Percentiles rank a stretch among this genome's conserved stretches.
phyloP scores from a whole-genome alignment of 495 filamentous ascomycete genomes.

The Neurospora sublineolata region DNA sequence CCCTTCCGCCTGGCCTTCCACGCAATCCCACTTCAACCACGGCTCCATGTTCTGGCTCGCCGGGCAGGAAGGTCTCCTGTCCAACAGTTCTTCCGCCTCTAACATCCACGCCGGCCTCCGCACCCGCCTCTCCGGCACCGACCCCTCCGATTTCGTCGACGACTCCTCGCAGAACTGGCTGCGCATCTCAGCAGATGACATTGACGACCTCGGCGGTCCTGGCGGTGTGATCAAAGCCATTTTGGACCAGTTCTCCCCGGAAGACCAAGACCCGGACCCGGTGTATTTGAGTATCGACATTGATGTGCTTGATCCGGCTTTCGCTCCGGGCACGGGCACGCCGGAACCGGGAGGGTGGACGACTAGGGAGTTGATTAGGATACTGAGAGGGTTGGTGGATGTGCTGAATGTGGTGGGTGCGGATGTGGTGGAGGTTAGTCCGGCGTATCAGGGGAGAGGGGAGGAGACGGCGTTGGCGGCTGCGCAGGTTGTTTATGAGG shows the following conservation, averaged over 20 bases:
- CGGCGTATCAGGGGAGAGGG: slow-evolving; percentile 71
- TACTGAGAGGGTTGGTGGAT: slow-evolving; percentile 53
- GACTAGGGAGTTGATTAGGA: slow-evolving; percentile 57
- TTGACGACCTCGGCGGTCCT: slow-evolving; percentile 50
- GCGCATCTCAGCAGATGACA: slow-evolving; percentile 55
- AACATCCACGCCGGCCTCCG: slow-evolving; percentile 71
- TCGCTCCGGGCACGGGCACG: slow-evolving; percentile 62
- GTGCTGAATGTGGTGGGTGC: slow-evolving; percentile 60
- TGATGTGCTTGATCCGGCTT: slow-evolving; percentile 61
- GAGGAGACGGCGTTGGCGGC: slow-evolving; percentile 80
- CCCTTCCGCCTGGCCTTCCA: slow-evolving; percentile 56
- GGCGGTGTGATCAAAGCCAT: slow-evolving; percentile 48
- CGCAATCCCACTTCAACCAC: slow-evolving; percentile 68
- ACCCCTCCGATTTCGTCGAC: slow-evolving; percentile 54
- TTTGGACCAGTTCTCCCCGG: slow-evolving; percentile 42
- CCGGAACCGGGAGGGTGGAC: slow-evolving; percentile 70
- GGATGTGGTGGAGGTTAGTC: slow-evolving; percentile 78
- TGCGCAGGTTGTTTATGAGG: slow-evolving; percentile 71
- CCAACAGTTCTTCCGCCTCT: slow-evolving; percentile 43
- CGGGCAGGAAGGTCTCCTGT: slow-evolving; percentile 59
- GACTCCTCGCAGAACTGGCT: slow-evolving; percentile 53
- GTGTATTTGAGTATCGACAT: slow-evolving; percentile 69
- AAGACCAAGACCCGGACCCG: slow-evolving; percentile 32
- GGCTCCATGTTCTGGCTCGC: slow-evolving; percentile 81
- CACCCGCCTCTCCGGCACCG: slow-evolving; percentile 56